These are phyloP conservation scores for Pichia ethanolica DNA, from an alignment of 805 yeast genomes.

Conservation along the genomic window DNA sequence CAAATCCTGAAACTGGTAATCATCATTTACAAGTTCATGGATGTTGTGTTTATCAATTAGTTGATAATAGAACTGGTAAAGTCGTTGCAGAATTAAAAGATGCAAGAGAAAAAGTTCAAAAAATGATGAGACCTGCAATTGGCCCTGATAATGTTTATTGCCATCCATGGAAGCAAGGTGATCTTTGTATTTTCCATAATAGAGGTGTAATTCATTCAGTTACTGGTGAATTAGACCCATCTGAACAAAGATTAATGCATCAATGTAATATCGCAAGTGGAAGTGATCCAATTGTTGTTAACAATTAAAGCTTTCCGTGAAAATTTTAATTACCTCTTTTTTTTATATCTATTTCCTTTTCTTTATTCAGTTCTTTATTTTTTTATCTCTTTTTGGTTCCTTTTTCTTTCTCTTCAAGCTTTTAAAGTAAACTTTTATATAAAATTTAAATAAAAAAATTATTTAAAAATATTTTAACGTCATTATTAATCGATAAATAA, in stretches of 20 bases:
- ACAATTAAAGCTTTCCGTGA: not conserved
- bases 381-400: not conserved
- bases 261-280: constrained; percentile 91
- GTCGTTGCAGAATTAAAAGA: constrained; percentile 55
- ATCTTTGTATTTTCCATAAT: constrained; percentile 78
- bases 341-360: not conserved
- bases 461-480: too few relatives aligned
- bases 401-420: too few relatives aligned
- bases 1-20: constrained; percentile 77
- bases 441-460: too few relatives aligned
- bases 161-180: constrained; percentile 80
- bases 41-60: constrained; percentile 67
- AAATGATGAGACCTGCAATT: constrained; percentile 81
- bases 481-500: too few relatives aligned
- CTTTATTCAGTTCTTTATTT: too few relatives aligned
- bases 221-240: constrained; percentile 76
- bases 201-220: constrained; percentile 91
- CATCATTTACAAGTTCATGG: constrained; percentile 86
- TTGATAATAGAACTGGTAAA: constrained; percentile 48
- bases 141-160: constrained; percentile 67
- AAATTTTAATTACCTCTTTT: not conserved
- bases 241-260: constrained; percentile 82
- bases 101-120: constrained; percentile 67
- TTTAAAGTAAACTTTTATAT: too few relatives aligned
- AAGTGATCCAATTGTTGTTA: constrained; percentile 43